Base-by-base conservation (phyloP, 2,329 filamentous ascomycete genomes). In the Pyricularia pennisetigena region DNA sequence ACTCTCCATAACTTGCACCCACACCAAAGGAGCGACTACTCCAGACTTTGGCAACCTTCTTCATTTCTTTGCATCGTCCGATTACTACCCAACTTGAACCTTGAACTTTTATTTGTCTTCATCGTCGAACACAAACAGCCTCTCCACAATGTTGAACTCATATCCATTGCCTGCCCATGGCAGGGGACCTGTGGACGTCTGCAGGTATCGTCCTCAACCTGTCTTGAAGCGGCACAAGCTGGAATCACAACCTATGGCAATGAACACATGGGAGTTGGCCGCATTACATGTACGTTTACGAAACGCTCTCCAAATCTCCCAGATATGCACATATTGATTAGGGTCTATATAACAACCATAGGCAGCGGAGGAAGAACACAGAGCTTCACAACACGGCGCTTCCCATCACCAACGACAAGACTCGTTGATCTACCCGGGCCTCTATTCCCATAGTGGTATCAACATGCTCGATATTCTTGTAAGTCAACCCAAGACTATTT, bases 401-500 rank as follows among this genome's bases (percentile, higher is more conserved):
- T 63, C 24, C 61, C 61, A n/a, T 14, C 3, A 16, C 24, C 61
- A 28, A 26, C 24, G 32, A 54, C 24, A 54, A 54, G 82, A 86
- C 72, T 75, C 82, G 57, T 75, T 86, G 69, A 85, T 87, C 69
- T 86, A 83, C 68, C 84, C 84, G 0, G 85, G 84, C 7, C 75
- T 88, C 1, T 88, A 88, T 71, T 80, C 83, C 4, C 79, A 80
- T 4, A 86, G 81, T 64, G 84, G 85, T 2, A 81, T 85, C 66
- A 83, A 88, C 72, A 79, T 88, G 62, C 81, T 88, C 80, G 77
- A 73, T 41, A 82, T 88, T 68, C 75, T 88, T 70, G 85, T 88
- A 74, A 70, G 83, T 75, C 8, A 32, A 26, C 23, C 12, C 20
- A 20, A 4, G 12, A 20, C 16, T 10, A 7, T 29, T n/a, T 26